phyloP scores from a whole-genome alignment of 345 rosid species.

The Physaria fendleri region DNA sequence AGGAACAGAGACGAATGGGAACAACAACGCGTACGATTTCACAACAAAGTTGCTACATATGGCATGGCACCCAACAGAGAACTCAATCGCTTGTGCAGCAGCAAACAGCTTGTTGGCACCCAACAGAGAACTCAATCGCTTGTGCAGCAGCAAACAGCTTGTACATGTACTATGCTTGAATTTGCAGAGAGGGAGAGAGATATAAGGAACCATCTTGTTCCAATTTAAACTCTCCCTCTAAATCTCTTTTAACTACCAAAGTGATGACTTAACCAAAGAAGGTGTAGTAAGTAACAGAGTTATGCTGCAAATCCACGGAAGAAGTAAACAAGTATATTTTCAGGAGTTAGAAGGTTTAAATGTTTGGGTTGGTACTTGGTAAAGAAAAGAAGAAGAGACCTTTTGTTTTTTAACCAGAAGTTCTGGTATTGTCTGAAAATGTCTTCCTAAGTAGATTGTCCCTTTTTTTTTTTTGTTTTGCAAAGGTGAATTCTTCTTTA shows the following conservation, averaged over 20 bases:
- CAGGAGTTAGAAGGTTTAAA: slow-evolving; percentile 15
- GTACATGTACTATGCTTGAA: too few relatives aligned
- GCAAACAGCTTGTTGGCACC: too few relatives aligned
- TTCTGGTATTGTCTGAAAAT: slow-evolving; percentile 23
- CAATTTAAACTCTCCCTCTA: neutral
- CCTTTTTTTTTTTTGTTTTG: slow-evolving; percentile 13
- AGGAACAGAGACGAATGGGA: slow-evolving; percentile 72
- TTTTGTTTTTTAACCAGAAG: neutral
- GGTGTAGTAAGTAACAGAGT: slow-evolving; percentile 25
- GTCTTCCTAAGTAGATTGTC: slow-evolving; percentile 22
- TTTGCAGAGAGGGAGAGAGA: slow-evolving; percentile 2
- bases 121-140: too few relatives aligned
- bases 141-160: too few relatives aligned
- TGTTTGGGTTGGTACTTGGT: slow-evolving; percentile 22
- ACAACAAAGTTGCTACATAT: too few relatives aligned
- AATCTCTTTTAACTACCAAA: slow-evolving; percentile 26
- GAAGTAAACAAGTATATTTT: slow-evolving; percentile 13
- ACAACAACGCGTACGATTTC: too few relatives aligned
- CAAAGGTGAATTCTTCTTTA: neutral
- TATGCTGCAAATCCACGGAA: slow-evolving; percentile 17
- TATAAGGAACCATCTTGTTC: slow-evolving; percentile 18
- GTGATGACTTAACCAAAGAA: slow-evolving; percentile 30
- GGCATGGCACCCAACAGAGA: too few relatives aligned
- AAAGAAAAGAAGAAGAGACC: slow-evolving; percentile 16
- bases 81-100: too few relatives aligned